phyloP scores from a whole-genome alignment of 495 filamentous ascomycete species.

The Neurospora sp. region DNA sequence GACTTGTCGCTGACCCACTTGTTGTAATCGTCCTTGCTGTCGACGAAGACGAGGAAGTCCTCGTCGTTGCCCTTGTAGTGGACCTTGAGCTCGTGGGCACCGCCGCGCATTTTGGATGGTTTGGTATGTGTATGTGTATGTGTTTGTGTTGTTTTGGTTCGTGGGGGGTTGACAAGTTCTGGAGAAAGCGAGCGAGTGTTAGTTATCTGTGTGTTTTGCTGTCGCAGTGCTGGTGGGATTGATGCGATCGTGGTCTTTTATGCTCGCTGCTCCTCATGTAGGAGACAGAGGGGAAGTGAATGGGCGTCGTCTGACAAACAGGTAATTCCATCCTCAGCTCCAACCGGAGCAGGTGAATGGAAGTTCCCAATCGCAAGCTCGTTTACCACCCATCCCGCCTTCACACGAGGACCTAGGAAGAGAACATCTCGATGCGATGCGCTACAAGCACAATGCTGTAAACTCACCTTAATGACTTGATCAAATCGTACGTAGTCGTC shows the following conservation, averaged over 20 bases:
- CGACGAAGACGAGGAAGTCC: conserved; percentile 86
- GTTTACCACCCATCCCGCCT: background rate
- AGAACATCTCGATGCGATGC: background rate
- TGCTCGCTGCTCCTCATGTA: background rate
- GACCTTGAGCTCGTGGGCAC: conserved; percentile 64
- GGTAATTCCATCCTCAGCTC: background rate
- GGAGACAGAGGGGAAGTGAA: background rate
- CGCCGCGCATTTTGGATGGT: conserved; percentile 63
- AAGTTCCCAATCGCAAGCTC: background rate
- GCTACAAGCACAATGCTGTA: background rate
- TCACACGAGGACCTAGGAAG: background rate
- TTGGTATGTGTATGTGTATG: conserved; percentile 2
- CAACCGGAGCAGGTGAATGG: background rate
- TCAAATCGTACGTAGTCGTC: background rate
- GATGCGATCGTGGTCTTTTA: background rate
- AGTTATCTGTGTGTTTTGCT: background rate
- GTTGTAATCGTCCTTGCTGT: conserved; percentile 57
- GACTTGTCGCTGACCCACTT: conserved; percentile 77
- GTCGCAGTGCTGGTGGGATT: background rate
- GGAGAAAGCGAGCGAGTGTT: background rate
- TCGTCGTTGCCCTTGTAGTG: conserved; percentile 83
- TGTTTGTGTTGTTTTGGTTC: background rate
- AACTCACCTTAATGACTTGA: background rate
- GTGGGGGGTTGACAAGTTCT: background rate
- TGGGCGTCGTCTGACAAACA: background rate